Conservation (phyloP, 352 stramenopile genomes). For the Globisporangium parvum region DNA sequence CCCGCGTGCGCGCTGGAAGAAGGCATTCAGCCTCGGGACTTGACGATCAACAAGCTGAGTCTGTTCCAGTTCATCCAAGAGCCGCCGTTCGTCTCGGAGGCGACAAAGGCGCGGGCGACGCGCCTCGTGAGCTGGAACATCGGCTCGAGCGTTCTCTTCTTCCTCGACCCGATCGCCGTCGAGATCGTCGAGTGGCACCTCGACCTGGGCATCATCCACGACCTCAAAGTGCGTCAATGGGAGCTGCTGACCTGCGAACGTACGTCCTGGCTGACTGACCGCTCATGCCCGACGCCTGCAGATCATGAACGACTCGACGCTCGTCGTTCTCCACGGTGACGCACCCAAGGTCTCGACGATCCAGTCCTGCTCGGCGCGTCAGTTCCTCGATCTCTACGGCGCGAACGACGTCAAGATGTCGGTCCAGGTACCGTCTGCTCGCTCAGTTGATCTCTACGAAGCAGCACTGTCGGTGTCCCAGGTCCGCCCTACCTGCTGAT, state of each 20-base stretch:
- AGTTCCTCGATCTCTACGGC: conserved; percentile 73
- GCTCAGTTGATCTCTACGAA: too few relatives aligned
- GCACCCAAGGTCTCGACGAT: conserved; percentile 63
- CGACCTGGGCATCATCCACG: conserved; percentile 79
- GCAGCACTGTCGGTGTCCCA: too few relatives aligned
- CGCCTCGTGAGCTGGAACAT: conserved; percentile 80
- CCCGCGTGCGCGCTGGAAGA: conserved; percentile 51
- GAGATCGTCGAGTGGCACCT: conserved; percentile 87
- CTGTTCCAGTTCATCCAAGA: conserved; percentile 71
- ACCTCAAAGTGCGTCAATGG: conserved; percentile 70
- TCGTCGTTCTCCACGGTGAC: conserved; percentile 74
- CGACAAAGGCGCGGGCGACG: conserved; percentile 34
- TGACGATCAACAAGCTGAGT: conserved; percentile 78
- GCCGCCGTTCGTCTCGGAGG: conserved; percentile 35
- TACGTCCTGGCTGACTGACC: background rate
- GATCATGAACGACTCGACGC: conserved; percentile 62
- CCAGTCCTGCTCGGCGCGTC: conserved; percentile 59
- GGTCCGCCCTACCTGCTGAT: background rate
- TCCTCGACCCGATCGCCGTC: conserved; percentile 73
- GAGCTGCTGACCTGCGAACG: too few relatives aligned
- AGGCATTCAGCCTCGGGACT: conserved; percentile 57
- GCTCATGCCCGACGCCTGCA: conserved; percentile 10
- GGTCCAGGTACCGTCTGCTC: conserved; percentile 38
- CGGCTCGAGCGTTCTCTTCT: conserved; percentile 76
- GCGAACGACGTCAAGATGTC: conserved; percentile 50